Percentiles rank a stretch among this genome's conserved stretches.
phyloP scores from a whole-genome alignment of 129 eudicot genomes.

The Escallonia rubra region DNA sequence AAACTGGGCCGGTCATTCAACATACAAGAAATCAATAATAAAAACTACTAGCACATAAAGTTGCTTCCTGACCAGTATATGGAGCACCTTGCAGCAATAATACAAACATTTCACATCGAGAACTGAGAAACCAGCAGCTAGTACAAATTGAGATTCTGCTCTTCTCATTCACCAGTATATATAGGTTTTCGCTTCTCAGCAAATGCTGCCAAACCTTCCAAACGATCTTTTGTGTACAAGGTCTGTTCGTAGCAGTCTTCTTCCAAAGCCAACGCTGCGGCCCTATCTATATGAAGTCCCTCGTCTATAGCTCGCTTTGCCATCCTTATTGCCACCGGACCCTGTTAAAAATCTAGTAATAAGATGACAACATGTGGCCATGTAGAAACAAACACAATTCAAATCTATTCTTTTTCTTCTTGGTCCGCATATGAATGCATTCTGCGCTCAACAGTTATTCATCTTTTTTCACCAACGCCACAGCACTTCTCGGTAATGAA shows the following conservation, averaged over 20 bases:
- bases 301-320: slow-evolving; percentile 84
- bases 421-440: too few species aligned
- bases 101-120: neutral
- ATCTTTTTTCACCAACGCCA: too few species aligned
- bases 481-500: too few species aligned
- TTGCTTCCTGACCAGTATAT: too few species aligned
- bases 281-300: slow-evolving; percentile 62
- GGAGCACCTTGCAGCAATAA: neutral
- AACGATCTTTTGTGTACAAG: slow-evolving; percentile 71
- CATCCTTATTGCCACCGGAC: slow-evolving; percentile 85
- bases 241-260: slow-evolving; percentile 76
- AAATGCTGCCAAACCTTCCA: slow-evolving; percentile 92
- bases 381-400: too few species aligned
- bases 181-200: slow-evolving; percentile 82
- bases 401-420: too few species aligned
- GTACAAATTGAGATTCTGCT: neutral
- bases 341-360: slow-evolving; percentile 30
- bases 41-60: too few species aligned
- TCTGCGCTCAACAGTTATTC: too few species aligned
- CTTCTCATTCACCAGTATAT: slow-evolving; percentile 62
- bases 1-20: too few species aligned
- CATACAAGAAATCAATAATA: too few species aligned
- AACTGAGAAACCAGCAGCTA: too few species aligned
- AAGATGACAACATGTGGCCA: too few species aligned
- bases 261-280: slow-evolving; percentile 56